A percentile compares a stretch with the other conserved stretches of the same genome.
These are phyloP conservation scores for Lachancea waltii DNA, from an alignment of 805 yeast genomes.

Conservation along the genomic window DNA sequence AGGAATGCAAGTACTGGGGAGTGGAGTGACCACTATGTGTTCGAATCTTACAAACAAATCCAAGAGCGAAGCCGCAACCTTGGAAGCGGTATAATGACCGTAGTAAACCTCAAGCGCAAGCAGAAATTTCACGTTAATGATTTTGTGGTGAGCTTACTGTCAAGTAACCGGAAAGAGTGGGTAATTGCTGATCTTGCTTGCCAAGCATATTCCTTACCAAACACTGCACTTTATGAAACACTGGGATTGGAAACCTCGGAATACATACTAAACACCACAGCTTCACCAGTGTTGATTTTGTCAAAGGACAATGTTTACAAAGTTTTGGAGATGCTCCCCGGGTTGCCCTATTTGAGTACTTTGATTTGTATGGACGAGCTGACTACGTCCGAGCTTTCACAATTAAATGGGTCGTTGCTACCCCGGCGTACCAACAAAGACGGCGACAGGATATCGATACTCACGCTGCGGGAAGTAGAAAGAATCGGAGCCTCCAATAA, in stretches of 20 bases:
- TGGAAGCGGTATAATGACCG: slow-evolving; percentile 49
- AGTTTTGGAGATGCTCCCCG: slow-evolving; percentile 41
- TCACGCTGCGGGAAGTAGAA: slow-evolving; percentile 37
- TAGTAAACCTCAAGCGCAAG: slow-evolving; percentile 36
- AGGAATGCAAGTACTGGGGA: slow-evolving; percentile 29
- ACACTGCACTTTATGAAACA: slow-evolving; percentile 52
- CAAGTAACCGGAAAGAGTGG: slow-evolving; percentile 64
- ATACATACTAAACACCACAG: slow-evolving; percentile 55
- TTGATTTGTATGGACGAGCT: slow-evolving; percentile 52
- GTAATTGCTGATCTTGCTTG: slow-evolving; percentile 62
- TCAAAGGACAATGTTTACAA: slow-evolving; percentile 45
- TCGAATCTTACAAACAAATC: slow-evolving; percentile 39
- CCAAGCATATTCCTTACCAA: slow-evolving; percentile 47
- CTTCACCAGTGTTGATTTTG: slow-evolving; percentile 53
- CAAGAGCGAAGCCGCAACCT: slow-evolving; percentile 39
- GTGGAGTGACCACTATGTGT: slow-evolving; percentile 39
- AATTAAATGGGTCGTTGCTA: slow-evolving; percentile 28
- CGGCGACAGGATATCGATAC: slow-evolving; percentile 36
- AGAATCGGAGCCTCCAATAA: slow-evolving; percentile 39
- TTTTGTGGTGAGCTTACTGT: slow-evolving; percentile 50
- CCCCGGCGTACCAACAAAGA: slow-evolving; percentile 24
- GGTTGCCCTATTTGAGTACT: slow-evolving; percentile 40
- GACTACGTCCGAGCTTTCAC: slow-evolving; percentile 28
- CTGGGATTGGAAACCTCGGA: slow-evolving; percentile 54
- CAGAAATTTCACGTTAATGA: slow-evolving; percentile 28